These are phyloP conservation scores for Prototheca cutis DNA, from an alignment of 163 green algal genomes.

Conservation along the genomic window DNA sequence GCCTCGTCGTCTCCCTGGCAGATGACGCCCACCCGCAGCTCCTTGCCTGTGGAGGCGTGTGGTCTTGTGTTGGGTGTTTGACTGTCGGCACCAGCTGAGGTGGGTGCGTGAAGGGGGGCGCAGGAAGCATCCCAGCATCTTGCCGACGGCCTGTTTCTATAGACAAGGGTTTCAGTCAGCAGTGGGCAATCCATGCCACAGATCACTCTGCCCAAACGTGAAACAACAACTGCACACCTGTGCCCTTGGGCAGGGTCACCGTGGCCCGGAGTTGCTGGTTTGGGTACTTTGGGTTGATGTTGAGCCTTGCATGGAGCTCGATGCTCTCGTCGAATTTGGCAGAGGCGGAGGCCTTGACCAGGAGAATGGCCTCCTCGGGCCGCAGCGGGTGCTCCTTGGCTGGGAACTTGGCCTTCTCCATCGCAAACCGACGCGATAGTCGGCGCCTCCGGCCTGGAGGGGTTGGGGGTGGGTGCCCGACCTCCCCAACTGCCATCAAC, in stretches of 20 bases:
- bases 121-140: no score
- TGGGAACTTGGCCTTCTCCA: constrained; percentile 25
- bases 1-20: constrained; percentile 77
- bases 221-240: constrained; percentile 74
- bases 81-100: no score
- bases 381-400: constrained; percentile 22
- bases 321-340: constrained; percentile 93
- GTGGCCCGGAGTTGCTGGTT: constrained; percentile 98
- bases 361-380: constrained; percentile 56
- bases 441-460: constrained; percentile 7
- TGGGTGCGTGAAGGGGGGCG: no score
- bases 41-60: constrained; percentile 88
- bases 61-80: no score
- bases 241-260: constrained; percentile 83
- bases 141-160: no score
- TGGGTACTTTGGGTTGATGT: constrained; percentile 77
- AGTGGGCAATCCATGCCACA: no score
- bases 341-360: constrained; percentile 50
- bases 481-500: no score
- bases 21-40: constrained; percentile 85
- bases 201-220: no score
- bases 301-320: constrained; percentile 84
- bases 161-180: no score
- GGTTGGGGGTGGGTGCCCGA: not conserved
- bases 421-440: constrained; percentile 19